Base-by-base conservation (phyloP, 2,329 filamentous ascomycete species). In the Fusarium coicis region DNA sequence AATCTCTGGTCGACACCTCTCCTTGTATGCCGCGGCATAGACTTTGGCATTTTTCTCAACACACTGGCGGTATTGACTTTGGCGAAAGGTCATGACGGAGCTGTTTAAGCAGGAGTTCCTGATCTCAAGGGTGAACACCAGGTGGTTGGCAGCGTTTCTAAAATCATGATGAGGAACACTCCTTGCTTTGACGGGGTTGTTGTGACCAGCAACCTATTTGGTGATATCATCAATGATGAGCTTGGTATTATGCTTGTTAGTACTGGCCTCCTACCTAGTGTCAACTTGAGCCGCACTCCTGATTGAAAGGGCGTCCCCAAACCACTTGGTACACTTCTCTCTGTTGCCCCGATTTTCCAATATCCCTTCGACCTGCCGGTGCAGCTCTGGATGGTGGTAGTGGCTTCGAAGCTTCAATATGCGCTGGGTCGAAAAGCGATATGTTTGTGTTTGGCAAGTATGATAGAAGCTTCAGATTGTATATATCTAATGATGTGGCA, bases 11-110 rank as follows among this genome's bases (percentile, higher is more conserved):
- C 79, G 91, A 95, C 55, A 89, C 88, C 80, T 98, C 95, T 16
- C 9, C 96, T 0, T 7, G 89, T 98, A 71, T 97, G 93, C 88
- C 89, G 91, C 72, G 95, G 93, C 78, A 95, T 93, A 77, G 93
- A 98, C 87, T 94, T 98, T 85, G 93, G 93, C 84, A 93, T 98
- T 80, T 92, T 98, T 71, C 96, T 54, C 96, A 98, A 84, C 36
- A 37, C 5, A 26, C 26, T 26, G 26, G 26, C 26, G 26, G 26
- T 26, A 95, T 98, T 83, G 98, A 98, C 88, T 98, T 98, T 83
- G 95, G 96, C 88, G 96, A 70, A 95, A 93, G 85, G 93, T 93
- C 5, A 93, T 97, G 49, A 91, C 89, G 44, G 93, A 97, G 84
- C 88, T 95, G 26, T 96, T 97, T 88, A 89, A 88, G 76, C 92